Conservation (phyloP, 768 basidiomycete species). For the Russula emetica region DNA sequence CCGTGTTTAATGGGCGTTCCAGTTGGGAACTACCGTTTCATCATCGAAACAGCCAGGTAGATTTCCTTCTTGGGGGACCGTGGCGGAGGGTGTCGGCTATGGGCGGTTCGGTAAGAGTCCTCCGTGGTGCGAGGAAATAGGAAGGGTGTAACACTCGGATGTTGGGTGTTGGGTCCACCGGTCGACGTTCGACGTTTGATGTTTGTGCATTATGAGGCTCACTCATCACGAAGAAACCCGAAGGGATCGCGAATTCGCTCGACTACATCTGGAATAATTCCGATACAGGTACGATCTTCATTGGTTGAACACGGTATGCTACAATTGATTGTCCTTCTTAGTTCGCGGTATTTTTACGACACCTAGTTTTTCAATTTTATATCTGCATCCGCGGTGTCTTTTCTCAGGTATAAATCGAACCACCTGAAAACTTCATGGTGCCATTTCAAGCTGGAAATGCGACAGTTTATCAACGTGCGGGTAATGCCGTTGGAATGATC, state of each 20-base stretch:
- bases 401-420: conserved; percentile 68
- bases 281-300: neutral
- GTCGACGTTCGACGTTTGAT: no score
- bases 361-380: conserved; percentile 5
- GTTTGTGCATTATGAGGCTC: no score
- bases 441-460: conserved; percentile 71
- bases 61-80: no score
- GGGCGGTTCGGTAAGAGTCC: no score
- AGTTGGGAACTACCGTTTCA: neutral
- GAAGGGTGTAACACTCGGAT: no score
- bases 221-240: no score
- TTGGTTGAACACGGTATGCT: neutral
- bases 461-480: neutral
- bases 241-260: no score
- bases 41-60: neutral
- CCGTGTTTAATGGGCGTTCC: neutral
- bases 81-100: no score
- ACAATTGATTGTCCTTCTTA: neutral
- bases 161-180: no score
- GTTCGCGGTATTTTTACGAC: neutral
- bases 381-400: conserved; percentile 19
- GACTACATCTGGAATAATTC: no score
- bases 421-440: conserved; percentile 91
- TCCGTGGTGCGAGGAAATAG: no score
- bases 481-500: neutral